Base-by-base conservation (phyloP, 225 moss, liverwort and hornwort genomes). In the Polytrichum formosum region DNA sequence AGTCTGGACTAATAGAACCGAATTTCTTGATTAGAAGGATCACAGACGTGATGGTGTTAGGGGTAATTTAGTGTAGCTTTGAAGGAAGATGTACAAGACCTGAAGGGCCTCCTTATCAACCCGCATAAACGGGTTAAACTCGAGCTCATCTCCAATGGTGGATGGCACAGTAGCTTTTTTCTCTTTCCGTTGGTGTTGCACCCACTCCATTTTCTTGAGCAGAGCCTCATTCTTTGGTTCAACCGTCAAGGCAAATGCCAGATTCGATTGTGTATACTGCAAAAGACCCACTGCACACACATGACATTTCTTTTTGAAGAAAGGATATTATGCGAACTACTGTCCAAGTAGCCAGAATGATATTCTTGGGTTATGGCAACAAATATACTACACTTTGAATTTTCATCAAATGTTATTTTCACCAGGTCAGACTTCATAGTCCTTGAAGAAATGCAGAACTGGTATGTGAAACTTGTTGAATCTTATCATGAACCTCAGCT, bases 41-140 rank as follows among this genome's bases (percentile, higher is more conserved):
- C 46, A 46, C 46, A 46, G 46, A 13, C 0, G 16, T 4, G 46
- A 46, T 46, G 46, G 4, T 46, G 46, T 46, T 46, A 46, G 16
- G 9, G 46, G 13, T 46, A 1, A 46, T 46, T 46, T 46, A 46
- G 46, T 46, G 13, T 46, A 46, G 46, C 16, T 2, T 16, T 46
- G 0, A 37, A 9, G 13, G 46, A 16, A 13, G 46, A 16, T 46
- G 13, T 16, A 16, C 46, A 46, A 46, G 29, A 87, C 84, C 84
- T 84, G 77, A 26, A 87, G 84, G 55, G 84, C 23, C 70, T 79
- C 68, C 60, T 73, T 18, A 46, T 82, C 81, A 62, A 87, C 84
- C 65, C 81, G 84, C 87, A 87, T 84, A 69, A 84, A 87, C 60
- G 87, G 87, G 72, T 84, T 87, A 6, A 77, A 81, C 33, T 84